These are phyloP conservation scores for Xerocomus amazonicus DNA, from an alignment of 1,284 basidiomycete genomes.

Conservation along the genomic window DNA sequence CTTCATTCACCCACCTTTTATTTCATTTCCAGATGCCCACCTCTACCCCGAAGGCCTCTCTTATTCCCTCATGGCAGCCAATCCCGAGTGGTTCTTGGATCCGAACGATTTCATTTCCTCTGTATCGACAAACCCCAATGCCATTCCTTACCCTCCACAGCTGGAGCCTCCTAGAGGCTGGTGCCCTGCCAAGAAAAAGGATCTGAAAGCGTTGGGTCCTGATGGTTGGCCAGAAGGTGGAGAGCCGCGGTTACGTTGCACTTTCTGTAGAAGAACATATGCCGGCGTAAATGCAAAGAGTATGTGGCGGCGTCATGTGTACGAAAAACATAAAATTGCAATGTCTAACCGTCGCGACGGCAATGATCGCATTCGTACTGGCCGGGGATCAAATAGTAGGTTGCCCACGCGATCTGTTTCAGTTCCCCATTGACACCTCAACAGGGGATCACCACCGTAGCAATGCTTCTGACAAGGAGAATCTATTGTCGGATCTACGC, in stretches of 20 bases:
- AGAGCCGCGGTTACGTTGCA: slow-evolving; percentile 72
- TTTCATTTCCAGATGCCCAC: slow-evolving; percentile 56
- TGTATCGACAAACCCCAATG: slow-evolving; percentile 44
- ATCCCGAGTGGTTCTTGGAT: slow-evolving; percentile 75
- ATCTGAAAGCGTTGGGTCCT: slow-evolving; percentile 56
- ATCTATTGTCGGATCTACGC: slow-evolving; percentile 31
- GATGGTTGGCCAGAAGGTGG: slow-evolving; percentile 74
- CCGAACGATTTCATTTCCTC: slow-evolving; percentile 57
- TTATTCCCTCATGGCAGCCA: slow-evolving; percentile 62
- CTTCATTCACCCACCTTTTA: slow-evolving; percentile 72
- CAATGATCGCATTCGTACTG: slow-evolving; percentile 50
- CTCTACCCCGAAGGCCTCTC: slow-evolving; percentile 62
- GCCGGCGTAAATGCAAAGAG: slow-evolving; percentile 82
- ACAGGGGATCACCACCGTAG: slow-evolving; percentile 34
- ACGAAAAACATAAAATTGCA: slow-evolving; percentile 81
- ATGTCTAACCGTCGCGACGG: slow-evolving; percentile 78
- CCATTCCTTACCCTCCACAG: slow-evolving; percentile 63
- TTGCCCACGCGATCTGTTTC: not conserved
- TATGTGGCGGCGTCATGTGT: slow-evolving; percentile 83
- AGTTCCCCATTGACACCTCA: slow-evolving; percentile 16
- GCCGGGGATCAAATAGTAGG: slow-evolving; percentile 63
- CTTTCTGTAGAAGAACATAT: slow-evolving; percentile 75
- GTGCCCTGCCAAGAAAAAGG: slow-evolving; percentile 76
- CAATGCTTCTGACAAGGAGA: slow-evolving; percentile 31
- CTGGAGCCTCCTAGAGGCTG: slow-evolving; percentile 77